Conservation (phyloP, 129 eudicot genomes). For the Glebionis coronaria region DNA sequence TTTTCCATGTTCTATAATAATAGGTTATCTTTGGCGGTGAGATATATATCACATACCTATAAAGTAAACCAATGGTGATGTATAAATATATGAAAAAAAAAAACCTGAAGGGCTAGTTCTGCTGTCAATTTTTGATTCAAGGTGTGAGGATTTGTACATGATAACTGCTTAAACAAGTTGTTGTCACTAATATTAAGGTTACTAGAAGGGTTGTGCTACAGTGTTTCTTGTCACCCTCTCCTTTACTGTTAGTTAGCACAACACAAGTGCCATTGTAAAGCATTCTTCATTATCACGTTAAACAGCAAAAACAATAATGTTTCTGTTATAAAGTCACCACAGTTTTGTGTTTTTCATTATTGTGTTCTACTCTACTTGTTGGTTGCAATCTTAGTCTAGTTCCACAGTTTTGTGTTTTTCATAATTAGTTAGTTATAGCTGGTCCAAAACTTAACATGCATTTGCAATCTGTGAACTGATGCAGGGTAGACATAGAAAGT, state of each 20-base stretch:
- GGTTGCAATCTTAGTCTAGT: neutral
- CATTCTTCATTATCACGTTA: conserved; percentile 8
- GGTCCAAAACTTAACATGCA: neutral
- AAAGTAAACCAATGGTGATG: neutral
- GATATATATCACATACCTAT: conserved; percentile 1
- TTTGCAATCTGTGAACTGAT: neutral
- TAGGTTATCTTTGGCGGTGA: neutral
- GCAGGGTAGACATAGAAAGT: neutral
- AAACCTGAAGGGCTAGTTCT: no score
- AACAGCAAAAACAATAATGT: conserved; percentile 2
- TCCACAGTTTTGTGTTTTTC: neutral
- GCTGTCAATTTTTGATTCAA: no score
- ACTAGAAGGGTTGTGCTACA: conserved; percentile 13
- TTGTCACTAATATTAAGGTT: no score
- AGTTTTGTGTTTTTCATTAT: neutral
- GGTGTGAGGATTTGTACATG: no score
- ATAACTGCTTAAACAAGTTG: neutral
- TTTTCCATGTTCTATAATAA: neutral
- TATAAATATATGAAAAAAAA: no score
- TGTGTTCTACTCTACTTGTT: conserved; percentile 2
- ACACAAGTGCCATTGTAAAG: neutral
- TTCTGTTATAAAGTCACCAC: neutral
- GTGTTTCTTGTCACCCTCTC: neutral
- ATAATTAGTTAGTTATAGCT: neutral
- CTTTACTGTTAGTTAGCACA: conserved; percentile 1